These are phyloP conservation scores for Diophrys appendiculata DNA, from an alignment of 73 alveolate genomes.

Conservation along the genomic window DNA sequence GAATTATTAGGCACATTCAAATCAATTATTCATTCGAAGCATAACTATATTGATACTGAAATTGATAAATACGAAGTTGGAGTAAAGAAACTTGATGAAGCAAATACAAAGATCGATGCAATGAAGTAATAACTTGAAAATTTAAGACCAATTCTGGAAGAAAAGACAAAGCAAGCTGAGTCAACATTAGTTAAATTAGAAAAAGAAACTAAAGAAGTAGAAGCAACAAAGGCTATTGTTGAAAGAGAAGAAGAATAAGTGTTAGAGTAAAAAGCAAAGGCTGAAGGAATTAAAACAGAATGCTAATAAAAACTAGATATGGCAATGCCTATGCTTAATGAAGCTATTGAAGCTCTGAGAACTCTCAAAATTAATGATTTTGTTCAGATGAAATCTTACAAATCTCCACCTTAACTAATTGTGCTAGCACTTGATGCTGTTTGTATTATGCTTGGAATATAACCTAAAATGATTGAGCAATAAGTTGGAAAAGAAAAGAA, in stretches of 20 bases:
- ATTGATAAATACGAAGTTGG: constrained; percentile 88
- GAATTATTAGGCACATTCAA: constrained; percentile 71
- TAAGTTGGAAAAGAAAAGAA: constrained; percentile 62
- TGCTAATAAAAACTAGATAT: constrained; percentile 84
- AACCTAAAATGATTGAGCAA: constrained; percentile 69
- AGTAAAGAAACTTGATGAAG: constrained; percentile 82
- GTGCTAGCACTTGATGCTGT: constrained; percentile 86
- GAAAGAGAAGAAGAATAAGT: constrained; percentile 87
- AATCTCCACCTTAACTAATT: constrained; percentile 90
- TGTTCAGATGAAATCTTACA: constrained; percentile 86
- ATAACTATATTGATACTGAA: constrained; percentile 68
- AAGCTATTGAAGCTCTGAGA: constrained; percentile 91
- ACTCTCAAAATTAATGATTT: constrained; percentile 89
- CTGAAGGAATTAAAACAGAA: constrained; percentile 81
- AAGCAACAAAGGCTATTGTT: constrained; percentile 86
- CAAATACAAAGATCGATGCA: constrained; percentile 81
- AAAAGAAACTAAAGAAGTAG: constrained; percentile 93
- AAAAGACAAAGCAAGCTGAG: constrained; percentile 90
- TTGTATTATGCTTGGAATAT: constrained; percentile 69
- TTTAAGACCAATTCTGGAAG: constrained; percentile 88
- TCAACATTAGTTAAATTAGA: constrained; percentile 81
- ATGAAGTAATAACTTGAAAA: constrained; percentile 90
- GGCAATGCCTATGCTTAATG: constrained; percentile 92
- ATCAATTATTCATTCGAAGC: constrained; percentile 65
- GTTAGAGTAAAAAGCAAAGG: constrained; percentile 80